These are phyloP conservation scores for Cenchrus fungigraminus DNA, from an alignment of 176 grass and related monocot species.

Conservation along the genomic window DNA sequence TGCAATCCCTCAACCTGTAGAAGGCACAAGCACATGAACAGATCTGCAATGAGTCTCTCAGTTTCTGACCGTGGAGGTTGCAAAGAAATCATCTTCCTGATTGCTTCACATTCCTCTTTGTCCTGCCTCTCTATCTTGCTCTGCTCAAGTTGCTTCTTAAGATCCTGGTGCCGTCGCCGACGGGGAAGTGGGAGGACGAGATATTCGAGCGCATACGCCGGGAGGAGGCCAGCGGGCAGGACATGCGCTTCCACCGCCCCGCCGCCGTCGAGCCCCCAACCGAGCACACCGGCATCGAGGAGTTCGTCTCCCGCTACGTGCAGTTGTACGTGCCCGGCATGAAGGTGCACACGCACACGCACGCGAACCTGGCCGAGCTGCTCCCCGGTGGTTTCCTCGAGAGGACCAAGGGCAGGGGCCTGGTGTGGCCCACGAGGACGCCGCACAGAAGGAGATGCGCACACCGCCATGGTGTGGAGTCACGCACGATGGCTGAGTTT, in stretches of 20 bases:
- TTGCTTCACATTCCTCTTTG: constrained; percentile 91
- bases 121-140: constrained; percentile 92
- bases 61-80: constrained; percentile 86
- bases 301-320: constrained; percentile 44
- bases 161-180: constrained; percentile 41
- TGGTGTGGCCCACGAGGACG: constrained; percentile 46
- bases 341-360: neutral
- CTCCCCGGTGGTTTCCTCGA: constrained; percentile 48
- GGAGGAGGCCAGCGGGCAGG: neutral
- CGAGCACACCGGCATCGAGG: constrained; percentile 21
- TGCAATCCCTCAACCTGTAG: constrained; percentile 87
- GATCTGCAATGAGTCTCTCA: constrained; percentile 69
- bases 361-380: neutral
- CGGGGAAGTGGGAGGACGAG: neutral
- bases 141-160: constrained; percentile 85
- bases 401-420: constrained; percentile 27
- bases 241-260: constrained; percentile 35
- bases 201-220: neutral
- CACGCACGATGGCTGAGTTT: constrained; percentile 71
- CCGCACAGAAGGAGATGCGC: constrained; percentile 57
- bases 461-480: constrained; percentile 60
- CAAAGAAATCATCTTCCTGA: constrained; percentile 71
- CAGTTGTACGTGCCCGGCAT: constrained; percentile 12
- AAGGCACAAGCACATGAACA: constrained; percentile 4
- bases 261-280: constrained; percentile 19